Evolutionary conservation across 208 protist genomes (phyloP).

Genomic region (Wallacemonas rigidus): DNA sequence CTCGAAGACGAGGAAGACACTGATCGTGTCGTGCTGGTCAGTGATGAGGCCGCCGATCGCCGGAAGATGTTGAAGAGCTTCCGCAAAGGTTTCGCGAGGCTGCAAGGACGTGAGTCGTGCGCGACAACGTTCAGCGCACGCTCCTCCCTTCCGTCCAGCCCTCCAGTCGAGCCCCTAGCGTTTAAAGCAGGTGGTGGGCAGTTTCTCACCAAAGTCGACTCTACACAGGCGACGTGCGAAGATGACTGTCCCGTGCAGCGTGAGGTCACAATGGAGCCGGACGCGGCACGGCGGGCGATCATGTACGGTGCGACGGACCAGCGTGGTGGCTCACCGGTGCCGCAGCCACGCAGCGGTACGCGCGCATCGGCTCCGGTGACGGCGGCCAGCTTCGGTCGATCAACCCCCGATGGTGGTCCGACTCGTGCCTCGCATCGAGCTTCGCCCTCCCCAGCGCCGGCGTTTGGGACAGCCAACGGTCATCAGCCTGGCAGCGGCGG

Average conservation of each 20-base stretch:
- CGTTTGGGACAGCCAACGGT: background rate
- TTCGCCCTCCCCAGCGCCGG: background rate
- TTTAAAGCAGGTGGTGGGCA: background rate
- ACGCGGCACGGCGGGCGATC: background rate
- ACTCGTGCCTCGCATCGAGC: background rate
- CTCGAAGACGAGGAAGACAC: constrained; percentile 34
- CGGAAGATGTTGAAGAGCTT: background rate
- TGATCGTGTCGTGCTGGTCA: constrained; percentile 22
- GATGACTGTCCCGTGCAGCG: background rate
- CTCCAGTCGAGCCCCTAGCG: background rate
- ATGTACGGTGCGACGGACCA: background rate
- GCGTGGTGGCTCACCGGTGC: background rate
- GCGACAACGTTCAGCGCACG: background rate
- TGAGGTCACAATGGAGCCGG: constrained; percentile 10
- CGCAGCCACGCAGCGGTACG: constrained; percentile 9
- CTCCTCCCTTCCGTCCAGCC: background rate
- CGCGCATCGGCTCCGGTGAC: background rate
- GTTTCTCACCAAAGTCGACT: background rate
- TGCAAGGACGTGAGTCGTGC: background rate
- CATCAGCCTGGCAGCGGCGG: background rate
- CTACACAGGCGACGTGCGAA: background rate
- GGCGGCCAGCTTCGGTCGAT: background rate
- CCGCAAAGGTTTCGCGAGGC: background rate
- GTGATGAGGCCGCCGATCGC: constrained; percentile 28
- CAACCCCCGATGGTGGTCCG: background rate